Evolutionary conservation across 306 rosid genomes (phyloP).

Genomic region (Lotus japonicus): DNA sequence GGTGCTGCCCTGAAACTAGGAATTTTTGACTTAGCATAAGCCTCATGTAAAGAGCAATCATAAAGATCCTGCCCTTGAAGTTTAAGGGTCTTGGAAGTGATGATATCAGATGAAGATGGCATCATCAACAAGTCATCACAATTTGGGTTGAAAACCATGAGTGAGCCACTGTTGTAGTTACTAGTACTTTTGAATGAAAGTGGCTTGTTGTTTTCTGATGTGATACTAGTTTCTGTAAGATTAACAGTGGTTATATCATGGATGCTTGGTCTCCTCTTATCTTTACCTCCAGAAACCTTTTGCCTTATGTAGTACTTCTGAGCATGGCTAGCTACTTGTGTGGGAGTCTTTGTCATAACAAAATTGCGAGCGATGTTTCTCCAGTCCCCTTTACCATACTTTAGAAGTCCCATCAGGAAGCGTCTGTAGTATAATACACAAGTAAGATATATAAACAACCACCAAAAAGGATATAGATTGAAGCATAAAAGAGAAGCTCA

Average conservation of each 20-base stretch:
- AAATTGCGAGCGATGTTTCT: constrained; percentile 78
- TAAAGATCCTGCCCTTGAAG: constrained; percentile 42
- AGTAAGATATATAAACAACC: neutral
- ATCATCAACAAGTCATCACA: constrained; percentile 32
- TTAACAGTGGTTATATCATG: constrained; percentile 83
- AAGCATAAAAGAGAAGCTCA: neutral
- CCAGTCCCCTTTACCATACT: constrained; percentile 95
- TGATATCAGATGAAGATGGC: constrained; percentile 40
- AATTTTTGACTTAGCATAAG: constrained; percentile 35
- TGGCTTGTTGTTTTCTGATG: constrained; percentile 34
- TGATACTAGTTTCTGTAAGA: constrained; percentile 38
- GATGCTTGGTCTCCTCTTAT: constrained; percentile 87
- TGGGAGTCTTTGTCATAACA: constrained; percentile 60
- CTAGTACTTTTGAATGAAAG: constrained; percentile 15
- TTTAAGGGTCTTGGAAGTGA: constrained; percentile 33
- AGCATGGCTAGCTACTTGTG: constrained; percentile 50
- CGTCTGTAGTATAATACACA: constrained; percentile 38
- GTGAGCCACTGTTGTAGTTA: constrained; percentile 31
- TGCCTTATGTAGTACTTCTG: constrained; percentile 90
- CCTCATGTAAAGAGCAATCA: constrained; percentile 44
- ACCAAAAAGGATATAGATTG: neutral
- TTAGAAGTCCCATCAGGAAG: constrained; percentile 78
- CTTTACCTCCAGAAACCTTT: constrained; percentile 75
- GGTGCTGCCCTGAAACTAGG: constrained; percentile 37
- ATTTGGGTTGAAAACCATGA: constrained; percentile 44